Conservation (phyloP, 2,329 filamentous ascomycete species). For the Fusarium pseudoanthophilum region DNA sequence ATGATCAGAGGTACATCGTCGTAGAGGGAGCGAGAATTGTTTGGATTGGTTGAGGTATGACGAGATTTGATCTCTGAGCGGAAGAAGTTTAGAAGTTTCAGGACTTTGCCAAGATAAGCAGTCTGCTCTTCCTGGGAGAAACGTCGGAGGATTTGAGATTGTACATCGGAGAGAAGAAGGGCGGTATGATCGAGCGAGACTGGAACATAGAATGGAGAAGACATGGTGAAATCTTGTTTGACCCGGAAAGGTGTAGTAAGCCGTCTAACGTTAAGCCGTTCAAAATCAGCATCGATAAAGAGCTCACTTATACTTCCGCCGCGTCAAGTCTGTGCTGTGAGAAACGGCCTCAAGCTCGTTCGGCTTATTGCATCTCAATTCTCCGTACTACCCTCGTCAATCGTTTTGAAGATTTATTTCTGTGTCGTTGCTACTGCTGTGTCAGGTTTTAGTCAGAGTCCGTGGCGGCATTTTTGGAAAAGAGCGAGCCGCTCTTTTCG, state of each 20-base stretch:
- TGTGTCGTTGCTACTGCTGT: rapidly evolving
- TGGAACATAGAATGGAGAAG: not conserved
- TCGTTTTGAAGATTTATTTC: not conserved
- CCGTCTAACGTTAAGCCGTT: too few species aligned
- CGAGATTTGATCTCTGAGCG: not conserved
- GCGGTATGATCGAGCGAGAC: not conserved
- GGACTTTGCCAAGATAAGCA: not conserved
- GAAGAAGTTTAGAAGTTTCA: not conserved
- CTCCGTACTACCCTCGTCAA: too few species aligned
- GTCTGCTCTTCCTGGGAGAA: not conserved
- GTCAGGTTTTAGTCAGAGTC: not conserved
- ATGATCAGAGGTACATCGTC: not conserved
- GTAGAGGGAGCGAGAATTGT: not conserved
- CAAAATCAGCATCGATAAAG: not conserved
- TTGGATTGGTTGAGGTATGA: not conserved
- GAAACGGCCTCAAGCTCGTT: rapidly evolving
- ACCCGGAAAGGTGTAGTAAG: too few species aligned
- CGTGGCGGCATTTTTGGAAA: not conserved
- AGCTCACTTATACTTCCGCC: not conserved
- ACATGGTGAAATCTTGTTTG: not conserved
- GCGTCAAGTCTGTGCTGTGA: not conserved
- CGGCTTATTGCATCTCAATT: not conserved
- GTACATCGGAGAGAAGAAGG: not conserved
- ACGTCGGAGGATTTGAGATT: not conserved
- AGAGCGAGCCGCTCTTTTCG: not conserved